Conservation (phyloP, 192 early-diverging fungal genomes). For the Phlyctochytrium bullatum region DNA sequence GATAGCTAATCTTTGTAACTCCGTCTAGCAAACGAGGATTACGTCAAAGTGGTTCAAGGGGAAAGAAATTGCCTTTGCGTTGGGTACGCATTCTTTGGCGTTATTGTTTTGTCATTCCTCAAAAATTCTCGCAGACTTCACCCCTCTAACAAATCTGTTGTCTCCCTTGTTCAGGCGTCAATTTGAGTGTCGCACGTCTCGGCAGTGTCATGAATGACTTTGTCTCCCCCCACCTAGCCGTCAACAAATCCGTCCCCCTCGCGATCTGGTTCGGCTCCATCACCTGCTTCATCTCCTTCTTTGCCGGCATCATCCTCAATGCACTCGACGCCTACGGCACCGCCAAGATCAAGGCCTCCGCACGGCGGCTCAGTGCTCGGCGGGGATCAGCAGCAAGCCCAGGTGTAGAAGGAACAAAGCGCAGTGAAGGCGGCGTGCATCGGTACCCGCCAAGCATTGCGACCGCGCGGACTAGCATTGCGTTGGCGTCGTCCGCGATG, state of each 20-base stretch:
- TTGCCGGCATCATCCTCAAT: slow-evolving; percentile 27
- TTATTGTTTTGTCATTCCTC: neutral
- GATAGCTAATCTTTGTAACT: neutral
- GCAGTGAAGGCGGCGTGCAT: too few relatives aligned
- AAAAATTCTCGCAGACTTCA: too few relatives aligned
- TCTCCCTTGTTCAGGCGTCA: too few relatives aligned
- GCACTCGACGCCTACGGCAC: slow-evolving; percentile 29
- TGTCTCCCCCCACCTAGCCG: slow-evolving; percentile 47
- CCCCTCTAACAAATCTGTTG: slow-evolving; percentile 10
- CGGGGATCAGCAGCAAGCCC: too few relatives aligned
- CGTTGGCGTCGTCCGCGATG: too few relatives aligned
- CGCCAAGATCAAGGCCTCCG: slow-evolving; percentile 3
- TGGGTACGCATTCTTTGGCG: slow-evolving; percentile 30
- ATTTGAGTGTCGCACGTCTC: slow-evolving; percentile 39
- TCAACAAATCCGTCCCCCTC: slow-evolving; percentile 29
- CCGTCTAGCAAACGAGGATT: slow-evolving; percentile 37
- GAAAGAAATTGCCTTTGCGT: slow-evolving; percentile 55
- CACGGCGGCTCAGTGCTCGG: too few relatives aligned
- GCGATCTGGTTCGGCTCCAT: slow-evolving; percentile 52
- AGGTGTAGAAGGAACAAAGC: too few relatives aligned
- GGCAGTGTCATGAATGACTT: slow-evolving; percentile 60
- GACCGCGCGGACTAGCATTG: too few relatives aligned
- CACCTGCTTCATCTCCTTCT: slow-evolving; percentile 44
- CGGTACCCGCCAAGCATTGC: too few relatives aligned
- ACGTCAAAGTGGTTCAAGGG: slow-evolving; percentile 57